phyloP scores from a whole-genome alignment of 2,329 filamentous ascomycete genomes.

The Aureobasidium namibiae region DNA sequence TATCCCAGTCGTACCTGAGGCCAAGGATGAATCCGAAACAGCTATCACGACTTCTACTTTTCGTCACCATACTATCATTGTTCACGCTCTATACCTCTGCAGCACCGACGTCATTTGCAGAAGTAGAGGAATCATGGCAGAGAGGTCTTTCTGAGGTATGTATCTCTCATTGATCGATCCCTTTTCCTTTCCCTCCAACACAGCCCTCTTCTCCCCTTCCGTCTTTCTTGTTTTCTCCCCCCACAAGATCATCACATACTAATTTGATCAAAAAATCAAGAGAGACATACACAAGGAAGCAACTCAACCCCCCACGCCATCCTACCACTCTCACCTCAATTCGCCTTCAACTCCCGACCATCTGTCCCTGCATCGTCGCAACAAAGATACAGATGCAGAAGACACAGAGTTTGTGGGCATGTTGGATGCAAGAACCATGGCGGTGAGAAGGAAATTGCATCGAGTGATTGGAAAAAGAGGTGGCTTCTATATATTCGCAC shows the following conservation, averaged over 20 bases:
- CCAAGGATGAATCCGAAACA: no score
- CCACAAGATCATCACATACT: not conserved
- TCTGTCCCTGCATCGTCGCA: not conserved
- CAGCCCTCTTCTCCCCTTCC: constrained; percentile 4
- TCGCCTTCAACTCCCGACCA: not conserved
- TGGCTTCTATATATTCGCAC: not conserved
- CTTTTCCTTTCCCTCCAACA: not conserved
- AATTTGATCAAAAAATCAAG: not conserved
- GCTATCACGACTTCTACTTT: not conserved
- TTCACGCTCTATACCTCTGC: not conserved
- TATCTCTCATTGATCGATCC: not conserved
- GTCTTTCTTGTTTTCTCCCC: not conserved
- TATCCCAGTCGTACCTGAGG: no score
- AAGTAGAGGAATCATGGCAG: constrained; percentile 4
- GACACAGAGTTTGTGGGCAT: not conserved
- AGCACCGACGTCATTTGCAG: not conserved
- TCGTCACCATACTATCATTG: not conserved
- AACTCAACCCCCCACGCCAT: not conserved
- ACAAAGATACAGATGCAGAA: not conserved
- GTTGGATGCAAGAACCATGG: constrained; percentile 6
- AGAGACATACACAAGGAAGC: not conserved
- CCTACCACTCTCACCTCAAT: not conserved
- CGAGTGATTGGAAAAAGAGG: not conserved
- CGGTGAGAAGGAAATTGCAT: not conserved
- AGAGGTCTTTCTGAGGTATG: constrained; percentile 11